Percentiles rank a stretch among this genome's conserved stretches.
Conservation (phyloP, 805 yeast genomes). For the Yarrowia yakushimensis region DNA sequence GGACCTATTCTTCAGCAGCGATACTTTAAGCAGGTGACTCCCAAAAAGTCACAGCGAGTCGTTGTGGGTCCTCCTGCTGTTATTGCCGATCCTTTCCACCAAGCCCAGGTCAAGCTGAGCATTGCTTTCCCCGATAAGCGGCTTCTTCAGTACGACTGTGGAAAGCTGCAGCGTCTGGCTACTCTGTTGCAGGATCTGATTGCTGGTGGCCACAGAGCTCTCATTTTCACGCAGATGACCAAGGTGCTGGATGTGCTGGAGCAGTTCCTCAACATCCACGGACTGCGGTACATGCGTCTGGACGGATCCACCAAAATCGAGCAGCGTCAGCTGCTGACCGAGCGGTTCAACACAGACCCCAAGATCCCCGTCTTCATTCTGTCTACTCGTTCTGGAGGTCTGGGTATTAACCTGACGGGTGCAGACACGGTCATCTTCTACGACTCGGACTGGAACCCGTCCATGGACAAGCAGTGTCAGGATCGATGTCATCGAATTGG, state of each 20-base stretch:
- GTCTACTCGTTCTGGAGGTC: slow-evolving; percentile 96
- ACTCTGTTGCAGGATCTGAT: slow-evolving; percentile 68
- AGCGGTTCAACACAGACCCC: slow-evolving; percentile 82
- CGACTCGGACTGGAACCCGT: slow-evolving; percentile 99
- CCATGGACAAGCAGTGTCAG: slow-evolving; percentile 99
- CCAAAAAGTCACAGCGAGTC: slow-evolving; percentile 19
- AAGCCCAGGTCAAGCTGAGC: slow-evolving; percentile 77
- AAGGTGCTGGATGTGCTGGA: slow-evolving; percentile 90
- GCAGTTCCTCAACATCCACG: slow-evolving; percentile 89
- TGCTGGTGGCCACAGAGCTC: slow-evolving; percentile 85
- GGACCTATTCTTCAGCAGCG: slow-evolving; percentile 28
- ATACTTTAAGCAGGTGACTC: slow-evolving; percentile 15
- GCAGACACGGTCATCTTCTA: slow-evolving; percentile 98
- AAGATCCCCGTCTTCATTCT: slow-evolving; percentile 85
- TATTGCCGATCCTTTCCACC: slow-evolving; percentile 55
- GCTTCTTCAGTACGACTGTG: slow-evolving; percentile 90
- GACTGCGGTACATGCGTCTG: slow-evolving; percentile 87
- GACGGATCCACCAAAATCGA: slow-evolving; percentile 98
- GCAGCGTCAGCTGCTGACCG: slow-evolving; percentile 92
- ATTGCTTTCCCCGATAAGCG: slow-evolving; percentile 97
- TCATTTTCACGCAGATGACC: slow-evolving; percentile 98
- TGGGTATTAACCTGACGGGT: slow-evolving; percentile 95
- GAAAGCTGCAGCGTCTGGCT: slow-evolving; percentile 86
- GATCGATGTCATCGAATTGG: slow-evolving; percentile 99
- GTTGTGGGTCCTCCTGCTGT: slow-evolving; percentile 20